Base-by-base conservation (phyloP, 2,329 filamentous ascomycete genomes). In the Fusarium goolgardi region DNA sequence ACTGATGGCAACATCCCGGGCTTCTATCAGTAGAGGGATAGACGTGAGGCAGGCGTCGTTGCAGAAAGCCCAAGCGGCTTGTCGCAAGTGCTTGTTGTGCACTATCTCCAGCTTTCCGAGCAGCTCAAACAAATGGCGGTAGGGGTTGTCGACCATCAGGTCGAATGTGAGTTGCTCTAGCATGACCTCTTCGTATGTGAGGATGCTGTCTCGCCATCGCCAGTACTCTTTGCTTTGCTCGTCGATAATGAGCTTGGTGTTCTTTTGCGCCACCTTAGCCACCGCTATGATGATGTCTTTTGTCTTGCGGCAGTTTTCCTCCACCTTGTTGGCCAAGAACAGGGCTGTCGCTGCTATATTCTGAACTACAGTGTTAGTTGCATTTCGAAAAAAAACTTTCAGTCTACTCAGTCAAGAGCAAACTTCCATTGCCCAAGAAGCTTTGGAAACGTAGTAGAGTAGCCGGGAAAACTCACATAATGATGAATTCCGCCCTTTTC, bases 211-310 rank as follows among this genome's bases (percentile, higher is more conserved):
- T 64, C 94, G 88, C 96, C 96, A 99, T 75, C 92, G 89, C 96
- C 96, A 99, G 77, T 96, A 99, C 76, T 99, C 96, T 76, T 97
- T 98, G 71, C 92, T 96, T 78, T 98, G 94, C 79, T 98, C 96
- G 76, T 99, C 96, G 53, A 98, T 92, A 55, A 95, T 84, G 61
- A 97, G 87, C 73, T 93, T 92, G 2, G 93, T 85, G 72, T 98
- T 95, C 81, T 99, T 98, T 79, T 97, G 94, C 29, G 95, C 96
- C 21, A 97, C 93, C 70, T 95, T 93, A 63, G 94, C 96, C 73
- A 97, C 96, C 2, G 94, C 93, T 32, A 97, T 91, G 69, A 99
- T 95, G 63, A 99, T 86, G 69, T 97, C 94, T 75, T 93, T 96
- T 72, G 97, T 97, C 80, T 97, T 97, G 49, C 95, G 90, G 76